Conservation (phyloP, 768 basidiomycete species). For the Lepiota brunneoincarnata region DNA sequence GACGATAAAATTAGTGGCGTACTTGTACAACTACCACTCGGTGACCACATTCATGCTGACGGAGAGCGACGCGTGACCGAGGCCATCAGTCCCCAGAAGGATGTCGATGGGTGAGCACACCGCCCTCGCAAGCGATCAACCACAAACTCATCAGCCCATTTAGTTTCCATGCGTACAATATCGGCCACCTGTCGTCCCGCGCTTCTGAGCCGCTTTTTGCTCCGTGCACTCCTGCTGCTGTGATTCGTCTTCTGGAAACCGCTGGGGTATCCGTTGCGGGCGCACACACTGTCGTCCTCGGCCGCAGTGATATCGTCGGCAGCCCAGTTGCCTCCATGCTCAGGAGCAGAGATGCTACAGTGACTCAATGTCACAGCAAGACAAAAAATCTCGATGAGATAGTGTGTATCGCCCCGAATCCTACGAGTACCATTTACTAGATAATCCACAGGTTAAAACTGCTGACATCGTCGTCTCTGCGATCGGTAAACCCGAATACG, state of each 20-base stretch:
- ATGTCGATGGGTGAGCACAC: conserved; percentile 85
- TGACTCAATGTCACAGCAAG: conserved; percentile 95
- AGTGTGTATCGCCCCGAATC: conserved; percentile 41
- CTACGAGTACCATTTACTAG: neutral
- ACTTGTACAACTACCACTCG: conserved; percentile 93
- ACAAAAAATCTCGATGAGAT: conserved; percentile 80
- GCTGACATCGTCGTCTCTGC: conserved; percentile 96
- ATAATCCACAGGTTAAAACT: conserved; percentile 56
- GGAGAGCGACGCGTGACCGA: conserved; percentile 94
- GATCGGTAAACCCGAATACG: conserved; percentile 89
- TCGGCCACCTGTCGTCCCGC: conserved; percentile 90
- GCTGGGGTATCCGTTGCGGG: conserved; percentile 80
- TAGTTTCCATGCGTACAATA: conserved; percentile 98
- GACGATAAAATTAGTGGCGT: conserved; percentile 85
- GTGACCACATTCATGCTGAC: conserved; percentile 73
- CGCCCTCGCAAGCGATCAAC: neutral
- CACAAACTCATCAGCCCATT: neutral
- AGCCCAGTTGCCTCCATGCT: conserved; percentile 92
- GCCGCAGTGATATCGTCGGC: conserved; percentile 97
- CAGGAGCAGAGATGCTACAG: conserved; percentile 87
- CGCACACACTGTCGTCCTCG: conserved; percentile 86
- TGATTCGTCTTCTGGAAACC: conserved; percentile 85
- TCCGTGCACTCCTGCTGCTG: conserved; percentile 94
- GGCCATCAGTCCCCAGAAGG: conserved; percentile 89
- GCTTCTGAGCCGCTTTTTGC: conserved; percentile 86